Conservation (phyloP, 2,329 filamentous ascomycete genomes). For the Periconia digitata region DNA sequence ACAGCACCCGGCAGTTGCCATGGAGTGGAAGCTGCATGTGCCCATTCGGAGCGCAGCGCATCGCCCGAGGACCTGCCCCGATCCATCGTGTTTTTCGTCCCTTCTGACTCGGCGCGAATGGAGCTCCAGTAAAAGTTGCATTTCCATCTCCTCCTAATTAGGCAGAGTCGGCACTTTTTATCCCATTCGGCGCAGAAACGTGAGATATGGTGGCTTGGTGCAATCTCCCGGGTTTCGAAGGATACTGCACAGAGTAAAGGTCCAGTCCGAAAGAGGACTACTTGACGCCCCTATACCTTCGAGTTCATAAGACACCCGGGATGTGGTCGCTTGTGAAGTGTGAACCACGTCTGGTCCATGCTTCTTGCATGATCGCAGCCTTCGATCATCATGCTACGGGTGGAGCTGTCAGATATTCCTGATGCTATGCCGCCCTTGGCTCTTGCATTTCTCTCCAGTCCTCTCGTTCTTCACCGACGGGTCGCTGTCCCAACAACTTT, state of each 20-base stretch:
- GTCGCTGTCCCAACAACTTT: not conserved
- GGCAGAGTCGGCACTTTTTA: not conserved
- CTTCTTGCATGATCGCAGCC: conserved; percentile 17
- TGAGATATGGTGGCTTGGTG: conserved; percentile 23
- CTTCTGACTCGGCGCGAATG: conserved; percentile 19
- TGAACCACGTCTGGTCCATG: conserved; percentile 20
- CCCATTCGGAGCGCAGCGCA: not conserved
- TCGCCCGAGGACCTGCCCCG: conserved; percentile 1
- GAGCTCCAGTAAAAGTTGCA: conserved; percentile 12
- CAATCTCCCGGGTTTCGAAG: conserved; percentile 30
- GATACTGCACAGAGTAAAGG: conserved; percentile 24
- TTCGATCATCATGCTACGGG: conserved; percentile 23
- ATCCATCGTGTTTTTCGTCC: not conserved
- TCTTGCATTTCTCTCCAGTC: not conserved
- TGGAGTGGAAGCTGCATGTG: not conserved
- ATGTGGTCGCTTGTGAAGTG: conserved; percentile 17
- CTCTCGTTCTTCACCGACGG: not conserved
- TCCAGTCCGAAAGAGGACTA: conserved; percentile 19
- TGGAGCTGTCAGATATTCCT: conserved; percentile 10
- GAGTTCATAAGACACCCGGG: conserved; percentile 12
- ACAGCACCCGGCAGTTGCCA: no score
- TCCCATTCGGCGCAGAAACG: conserved; percentile 15
- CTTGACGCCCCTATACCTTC: conserved; percentile 29
- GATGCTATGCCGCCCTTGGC: not conserved
- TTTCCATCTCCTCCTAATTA: conserved; percentile 8